Conservation (phyloP, 2,329 filamentous ascomycete species). For the Epichloe sylvatica region DNA sequence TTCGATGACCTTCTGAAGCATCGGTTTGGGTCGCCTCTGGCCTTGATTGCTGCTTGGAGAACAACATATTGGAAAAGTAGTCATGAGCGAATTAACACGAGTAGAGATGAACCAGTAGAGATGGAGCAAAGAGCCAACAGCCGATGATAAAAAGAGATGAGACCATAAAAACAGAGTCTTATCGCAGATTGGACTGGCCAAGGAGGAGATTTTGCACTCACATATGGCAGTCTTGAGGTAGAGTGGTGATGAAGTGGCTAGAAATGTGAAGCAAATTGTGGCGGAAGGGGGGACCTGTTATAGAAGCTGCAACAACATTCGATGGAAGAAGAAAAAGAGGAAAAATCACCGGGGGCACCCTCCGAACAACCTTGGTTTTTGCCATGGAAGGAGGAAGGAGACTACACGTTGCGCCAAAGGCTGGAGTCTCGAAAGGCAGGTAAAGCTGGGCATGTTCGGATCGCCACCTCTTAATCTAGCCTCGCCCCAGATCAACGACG, state of each 20-base stretch:
- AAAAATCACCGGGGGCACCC: not conserved
- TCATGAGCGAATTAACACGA: slow-evolving; percentile 5
- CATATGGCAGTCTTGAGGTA: not conserved
- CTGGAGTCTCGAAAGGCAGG: not conserved
- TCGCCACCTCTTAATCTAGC: not conserved
- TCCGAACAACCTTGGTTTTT: not conserved
- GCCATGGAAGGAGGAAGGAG: slow-evolving; percentile 1
- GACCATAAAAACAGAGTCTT: slow-evolving; percentile 1
- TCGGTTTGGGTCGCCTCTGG: slow-evolving; percentile 5
- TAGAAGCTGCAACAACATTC: not conserved
- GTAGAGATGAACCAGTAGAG: slow-evolving; percentile 3
- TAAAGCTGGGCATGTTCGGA: not conserved
- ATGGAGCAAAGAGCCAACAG: slow-evolving; percentile 4
- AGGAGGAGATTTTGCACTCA: not conserved
- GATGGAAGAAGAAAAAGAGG: not conserved
- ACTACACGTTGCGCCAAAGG: not conserved
- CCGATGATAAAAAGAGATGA: slow-evolving; percentile 1
- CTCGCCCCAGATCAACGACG: too few species aligned
- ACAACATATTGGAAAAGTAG: slow-evolving; percentile 11
- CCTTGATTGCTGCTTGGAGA: slow-evolving; percentile 9
- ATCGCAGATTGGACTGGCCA: not conserved
- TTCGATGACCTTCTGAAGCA: slow-evolving; percentile 4
- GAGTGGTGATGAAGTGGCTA: not conserved
- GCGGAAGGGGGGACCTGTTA: not conserved
- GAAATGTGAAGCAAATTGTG: not conserved